These are phyloP conservation scores for Dalbergia oliveri DNA, from an alignment of 306 rosid species.

Conservation along the genomic window DNA sequence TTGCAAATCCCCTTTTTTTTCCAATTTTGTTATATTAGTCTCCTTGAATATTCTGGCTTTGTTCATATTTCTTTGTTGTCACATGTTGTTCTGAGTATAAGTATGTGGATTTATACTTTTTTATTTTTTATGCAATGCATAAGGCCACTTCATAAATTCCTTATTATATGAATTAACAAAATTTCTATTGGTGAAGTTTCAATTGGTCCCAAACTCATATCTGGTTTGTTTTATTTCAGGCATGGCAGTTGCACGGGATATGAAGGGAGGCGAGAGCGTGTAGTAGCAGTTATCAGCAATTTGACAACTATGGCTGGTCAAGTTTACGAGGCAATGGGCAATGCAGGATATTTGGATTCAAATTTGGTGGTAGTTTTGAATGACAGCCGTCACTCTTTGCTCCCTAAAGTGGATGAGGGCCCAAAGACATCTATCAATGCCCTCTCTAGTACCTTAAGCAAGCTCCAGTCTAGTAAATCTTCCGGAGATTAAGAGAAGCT, in stretches of 20 bases:
- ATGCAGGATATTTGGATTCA: constrained; percentile 91
- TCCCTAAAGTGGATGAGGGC: constrained; percentile 76
- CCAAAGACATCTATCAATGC: constrained; percentile 76
- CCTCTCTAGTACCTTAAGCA: constrained; percentile 87
- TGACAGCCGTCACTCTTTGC: constrained; percentile 87
- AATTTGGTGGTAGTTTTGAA: constrained; percentile 89
- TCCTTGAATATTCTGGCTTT: constrained; percentile 7
- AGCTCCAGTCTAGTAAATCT: constrained; percentile 90
- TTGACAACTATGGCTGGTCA: constrained; percentile 93
- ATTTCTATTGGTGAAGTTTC: constrained; percentile 23
- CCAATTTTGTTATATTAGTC: constrained; percentile 1
- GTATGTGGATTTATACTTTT: constrained; percentile 1
- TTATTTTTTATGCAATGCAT: background rate
- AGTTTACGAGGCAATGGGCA: constrained; percentile 90
- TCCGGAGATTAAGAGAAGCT: constrained; percentile 87
- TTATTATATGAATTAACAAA: constrained; percentile 9
- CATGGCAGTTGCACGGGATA: constrained; percentile 94
- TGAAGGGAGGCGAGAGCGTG: constrained; percentile 79
- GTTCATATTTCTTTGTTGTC: constrained; percentile 35
- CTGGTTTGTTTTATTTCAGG: constrained; percentile 59
- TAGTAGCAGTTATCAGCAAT: constrained; percentile 85
- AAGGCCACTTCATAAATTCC: constrained; percentile 24
- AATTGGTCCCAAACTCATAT: constrained; percentile 20
- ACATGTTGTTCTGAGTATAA: constrained; percentile 14
- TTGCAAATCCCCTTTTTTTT: constrained; percentile 34